Evolutionary conservation across 768 basidiomycete species (phyloP), one percentile per base, ranked within the genome.

Genomic region (Heimioporus sp.): DNA sequence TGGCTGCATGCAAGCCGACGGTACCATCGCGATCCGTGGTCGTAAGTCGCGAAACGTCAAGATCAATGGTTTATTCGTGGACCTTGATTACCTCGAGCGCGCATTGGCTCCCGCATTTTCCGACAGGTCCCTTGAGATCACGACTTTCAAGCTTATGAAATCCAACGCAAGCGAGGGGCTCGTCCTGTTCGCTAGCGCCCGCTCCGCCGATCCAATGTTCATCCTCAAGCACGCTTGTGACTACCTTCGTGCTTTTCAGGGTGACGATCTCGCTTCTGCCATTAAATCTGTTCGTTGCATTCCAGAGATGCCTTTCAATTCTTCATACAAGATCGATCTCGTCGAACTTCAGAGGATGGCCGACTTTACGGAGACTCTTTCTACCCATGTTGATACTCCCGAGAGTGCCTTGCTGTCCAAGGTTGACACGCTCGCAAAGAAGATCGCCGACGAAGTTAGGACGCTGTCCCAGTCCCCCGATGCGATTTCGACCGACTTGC

Each of bases 361-460:
- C 9, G 58, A 63, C 35, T 55, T 53, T 2, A 20, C 35, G 5
- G 57, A 58, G n/a, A 10, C 48, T 16, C 56, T 54, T 31, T 39
- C 57, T 13, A 54, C 58, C 37, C 59, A 55, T n/a, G 48, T 60
- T 10, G 56, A 55, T 12, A 48, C 50, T 10, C 43, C 50, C 8
- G 24, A 24, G 2, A 19, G 34, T n/a, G 16, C 5, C 19, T 58
- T 46, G 19, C 59, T 3, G 37, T 59, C 62, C 41, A 42, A 51
- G 42, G 31, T 57, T 7, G 57, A 63, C 2, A 53, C 60, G 9
- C 48, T 73, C 28, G 66, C 72, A 8, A 60, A 63, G 56, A 62
- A 62, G 45, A 72, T 73, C 20, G 64, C 70, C 16, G 58, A 66
- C 31, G 65, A 72, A 55, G 61, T 72, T 12, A 55, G 65, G 3